phyloP scores from a whole-genome alignment of 2,329 filamentous ascomycete genomes.

The Paracamarosporium sp. region DNA sequence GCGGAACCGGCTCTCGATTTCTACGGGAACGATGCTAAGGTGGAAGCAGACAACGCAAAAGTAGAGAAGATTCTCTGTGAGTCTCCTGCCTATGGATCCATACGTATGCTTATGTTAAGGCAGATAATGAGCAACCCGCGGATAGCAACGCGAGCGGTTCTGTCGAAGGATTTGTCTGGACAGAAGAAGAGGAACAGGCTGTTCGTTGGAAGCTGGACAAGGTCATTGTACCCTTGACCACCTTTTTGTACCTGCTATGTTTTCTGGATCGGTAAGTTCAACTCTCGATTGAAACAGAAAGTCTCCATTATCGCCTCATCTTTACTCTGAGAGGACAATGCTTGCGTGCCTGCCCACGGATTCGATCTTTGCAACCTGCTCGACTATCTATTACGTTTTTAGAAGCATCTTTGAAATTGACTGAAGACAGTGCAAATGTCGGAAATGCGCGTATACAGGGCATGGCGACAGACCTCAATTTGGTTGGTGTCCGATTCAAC shows the following conservation, averaged over 20 bases:
- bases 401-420: neutral
- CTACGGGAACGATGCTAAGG: neutral
- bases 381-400: neutral
- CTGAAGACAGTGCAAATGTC: slow-evolving; percentile 47
- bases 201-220: slow-evolving; percentile 61
- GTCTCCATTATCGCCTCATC: neutral
- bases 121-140: slow-evolving; percentile 29
- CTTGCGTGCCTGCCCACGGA: too few relatives aligned
- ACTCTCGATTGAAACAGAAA: neutral
- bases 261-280: slow-evolving; percentile 52
- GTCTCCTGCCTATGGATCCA: neutral
- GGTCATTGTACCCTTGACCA: slow-evolving; percentile 60
- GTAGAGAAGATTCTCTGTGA: slow-evolving; percentile 31
- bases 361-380: neutral
- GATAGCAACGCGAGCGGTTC: slow-evolving; percentile 35
- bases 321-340: neutral
- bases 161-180: slow-evolving; percentile 54
- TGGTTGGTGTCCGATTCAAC: slow-evolving; percentile 61
- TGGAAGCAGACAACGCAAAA: slow-evolving; percentile 20
- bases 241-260: slow-evolving; percentile 61
- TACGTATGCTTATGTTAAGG: slow-evolving; percentile 12
- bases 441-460: slow-evolving; percentile 65
- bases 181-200: slow-evolving; percentile 57
- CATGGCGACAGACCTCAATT: slow-evolving; percentile 56
- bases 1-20: neutral